A percentile compares a stretch with the other conserved stretches of the same genome.
Evolutionary conservation across 768 basidiomycete genomes (phyloP).

Genomic region (Tylopilus vinaceipallidus): DNA sequence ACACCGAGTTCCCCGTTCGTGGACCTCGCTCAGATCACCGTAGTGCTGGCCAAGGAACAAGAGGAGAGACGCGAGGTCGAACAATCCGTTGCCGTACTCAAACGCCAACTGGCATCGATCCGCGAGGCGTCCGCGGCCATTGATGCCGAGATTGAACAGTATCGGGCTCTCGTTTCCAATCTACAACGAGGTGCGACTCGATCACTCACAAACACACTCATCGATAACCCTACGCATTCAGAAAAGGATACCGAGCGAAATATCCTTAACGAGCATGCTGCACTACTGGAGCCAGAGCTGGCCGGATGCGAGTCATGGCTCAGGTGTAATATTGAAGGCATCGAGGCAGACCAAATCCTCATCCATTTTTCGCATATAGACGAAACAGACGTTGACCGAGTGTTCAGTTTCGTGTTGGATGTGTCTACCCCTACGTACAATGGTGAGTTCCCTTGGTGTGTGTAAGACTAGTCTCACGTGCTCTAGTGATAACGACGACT

Average conservation of each 20-base stretch:
- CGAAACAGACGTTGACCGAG: conserved; percentile 50
- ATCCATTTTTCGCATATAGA: conserved; percentile 72
- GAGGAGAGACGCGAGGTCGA: conserved; percentile 74
- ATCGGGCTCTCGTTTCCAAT: conserved; percentile 57
- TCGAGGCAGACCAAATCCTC: conserved; percentile 68
- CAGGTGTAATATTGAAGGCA: conserved; percentile 72
- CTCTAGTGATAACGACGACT: conserved; percentile 73
- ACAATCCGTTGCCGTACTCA: conserved; percentile 54
- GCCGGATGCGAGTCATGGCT: conserved; percentile 54
- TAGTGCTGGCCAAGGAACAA: conserved; percentile 67
- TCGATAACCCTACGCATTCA: conserved; percentile 20
- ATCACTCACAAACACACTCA: neutral
- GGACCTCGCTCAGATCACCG: neutral
- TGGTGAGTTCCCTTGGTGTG: conserved; percentile 44
- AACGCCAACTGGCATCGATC: conserved; percentile 63
- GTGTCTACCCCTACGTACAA: conserved; percentile 58
- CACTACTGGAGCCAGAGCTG: conserved; percentile 53
- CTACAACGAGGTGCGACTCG: conserved; percentile 57
- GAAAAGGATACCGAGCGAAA: conserved; percentile 69
- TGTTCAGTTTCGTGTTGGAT: conserved; percentile 78
- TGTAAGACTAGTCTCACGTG: neutral
- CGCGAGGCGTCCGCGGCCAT: conserved; percentile 57
- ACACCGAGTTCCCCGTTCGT: neutral
- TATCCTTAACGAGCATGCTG: conserved; percentile 52
- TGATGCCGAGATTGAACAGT: conserved; percentile 72